Conservation (phyloP, 1,139 yeast genomes). For the Candida gigantensis region DNA sequence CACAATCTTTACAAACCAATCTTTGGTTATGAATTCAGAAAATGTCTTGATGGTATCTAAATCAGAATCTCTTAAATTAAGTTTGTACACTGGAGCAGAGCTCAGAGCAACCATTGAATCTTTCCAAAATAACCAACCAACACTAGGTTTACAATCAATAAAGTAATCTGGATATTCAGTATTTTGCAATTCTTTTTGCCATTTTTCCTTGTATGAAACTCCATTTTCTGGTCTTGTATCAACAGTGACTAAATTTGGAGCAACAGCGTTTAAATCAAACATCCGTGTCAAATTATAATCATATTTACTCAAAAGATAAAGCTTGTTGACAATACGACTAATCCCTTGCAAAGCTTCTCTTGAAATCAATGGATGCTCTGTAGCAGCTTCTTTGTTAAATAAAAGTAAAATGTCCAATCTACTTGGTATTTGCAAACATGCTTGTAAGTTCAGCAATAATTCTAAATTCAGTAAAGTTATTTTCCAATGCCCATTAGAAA, state of each 20-base stretch:
- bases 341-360: slow-evolving; percentile 65
- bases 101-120: slow-evolving; percentile 51
- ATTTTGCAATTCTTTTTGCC: slow-evolving; percentile 57
- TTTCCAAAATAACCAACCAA: slow-evolving; percentile 86
- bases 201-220: slow-evolving; percentile 41
- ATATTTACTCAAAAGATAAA: slow-evolving; percentile 53
- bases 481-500: slow-evolving; percentile 64
- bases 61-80: slow-evolving; percentile 43
- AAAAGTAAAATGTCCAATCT: slow-evolving; percentile 45
- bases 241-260: slow-evolving; percentile 40
- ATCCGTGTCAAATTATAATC: slow-evolving; percentile 52
- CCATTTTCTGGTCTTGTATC: slow-evolving; percentile 39
- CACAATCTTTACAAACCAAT: slow-evolving; percentile 60
- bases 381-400: slow-evolving; percentile 56
- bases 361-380: slow-evolving; percentile 73
- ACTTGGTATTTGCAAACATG: slow-evolving; percentile 53
- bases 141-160: slow-evolving; percentile 55
- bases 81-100: slow-evolving; percentile 21
- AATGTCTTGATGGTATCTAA: slow-evolving; percentile 41
- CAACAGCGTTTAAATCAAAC: slow-evolving; percentile 42
- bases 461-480: slow-evolving; percentile 55
- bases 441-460: slow-evolving; percentile 56
- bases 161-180: slow-evolving; percentile 50
- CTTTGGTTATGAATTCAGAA: slow-evolving; percentile 48
- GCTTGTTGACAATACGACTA: slow-evolving; percentile 54